Percentiles rank a stretch among this genome's conserved stretches.
Evolutionary conservation across 2,329 filamentous ascomycete species (phyloP).

Genomic region (Alternaria postmessia): DNA sequence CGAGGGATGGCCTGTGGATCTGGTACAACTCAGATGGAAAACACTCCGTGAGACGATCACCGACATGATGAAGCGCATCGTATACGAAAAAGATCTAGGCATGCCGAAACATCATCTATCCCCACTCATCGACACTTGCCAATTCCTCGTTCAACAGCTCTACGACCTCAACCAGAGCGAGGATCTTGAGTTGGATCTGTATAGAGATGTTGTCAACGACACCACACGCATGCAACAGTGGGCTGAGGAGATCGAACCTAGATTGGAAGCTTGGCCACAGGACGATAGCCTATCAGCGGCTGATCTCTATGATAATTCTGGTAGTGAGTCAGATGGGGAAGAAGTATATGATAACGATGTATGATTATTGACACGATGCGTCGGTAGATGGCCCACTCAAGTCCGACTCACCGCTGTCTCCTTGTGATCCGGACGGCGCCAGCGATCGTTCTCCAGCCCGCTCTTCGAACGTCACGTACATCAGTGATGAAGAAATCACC

Average conservation of each 20-base stretch:
- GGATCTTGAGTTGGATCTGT: constrained; percentile 29
- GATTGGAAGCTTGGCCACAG: constrained; percentile 33
- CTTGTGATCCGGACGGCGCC: background rate
- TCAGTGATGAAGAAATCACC: background rate
- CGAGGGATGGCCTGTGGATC: constrained; percentile 21
- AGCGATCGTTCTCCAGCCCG: background rate
- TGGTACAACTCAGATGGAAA: constrained; percentile 33
- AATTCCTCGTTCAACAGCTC: constrained; percentile 31
- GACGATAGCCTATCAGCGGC: constrained; percentile 43
- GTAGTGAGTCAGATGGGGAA: constrained; percentile 47
- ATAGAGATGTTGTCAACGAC: constrained; percentile 34
- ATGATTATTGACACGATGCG: constrained; percentile 6
- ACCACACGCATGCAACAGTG: constrained; percentile 33
- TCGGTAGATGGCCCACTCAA: background rate
- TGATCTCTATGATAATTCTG: constrained; percentile 46
- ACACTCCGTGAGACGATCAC: constrained; percentile 24
- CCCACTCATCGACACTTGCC: constrained; percentile 34
- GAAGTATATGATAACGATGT: constrained; percentile 33
- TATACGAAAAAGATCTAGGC: constrained; percentile 33
- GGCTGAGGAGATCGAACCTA: constrained; percentile 32
- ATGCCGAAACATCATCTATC: constrained; percentile 35
- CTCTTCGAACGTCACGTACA: background rate
- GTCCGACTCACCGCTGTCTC: background rate
- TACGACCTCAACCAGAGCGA: constrained; percentile 27
- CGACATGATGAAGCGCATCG: constrained; percentile 33